Evolutionary conservation across 768 basidiomycete genomes (phyloP), one percentile per base, ranked within the genome.

Genomic region (Phanerochaete carnosa): DNA sequence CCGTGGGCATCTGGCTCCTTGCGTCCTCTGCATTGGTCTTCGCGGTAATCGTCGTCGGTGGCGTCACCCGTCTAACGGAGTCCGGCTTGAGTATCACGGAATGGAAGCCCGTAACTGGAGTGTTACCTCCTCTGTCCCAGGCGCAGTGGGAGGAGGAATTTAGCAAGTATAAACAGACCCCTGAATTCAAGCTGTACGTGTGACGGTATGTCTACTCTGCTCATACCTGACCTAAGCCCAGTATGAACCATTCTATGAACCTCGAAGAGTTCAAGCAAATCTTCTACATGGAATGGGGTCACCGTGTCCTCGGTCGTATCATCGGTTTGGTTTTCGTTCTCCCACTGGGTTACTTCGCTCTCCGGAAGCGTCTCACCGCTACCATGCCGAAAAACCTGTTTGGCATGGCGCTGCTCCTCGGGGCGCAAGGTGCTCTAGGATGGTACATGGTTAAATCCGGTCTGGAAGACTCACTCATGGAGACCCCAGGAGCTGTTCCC

Each of bases 371-470:
- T 62, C 86, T 98, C 29, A 79, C 92, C 5, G 74, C 79, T 1
- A 71, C 82, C 0, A 79, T 94, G 61, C 82, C 86, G 1, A 67
- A 73, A n/a, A 83, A 85, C 62, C 83, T 97, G 25, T 73, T 83
- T 15, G 88, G 84, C 1, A 81, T 98, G 64, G 90, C 88, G 0
- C 69, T 86, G 0, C 83, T 98, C 32, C 89, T 99, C 54, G 97
- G 95, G 29, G 87, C 85, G 22, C 95, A 99, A 74, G 97, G 97
- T 49, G 80, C 84, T 22, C 80, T 99, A 22, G 97, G 97, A 28
- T 99, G 97, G 97, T 98, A 98, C 79, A 99, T 99, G 97, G 97
- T 99, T 58, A 90, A 95, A 72, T 98, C 95, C 13, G 97, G 97
- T 1, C 79, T 99, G 12, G 90, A 95, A 66, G 85, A 92, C 56